phyloP scores from a whole-genome alignment of 345 rosid genomes.

The Bruguiera sexangula region DNA sequence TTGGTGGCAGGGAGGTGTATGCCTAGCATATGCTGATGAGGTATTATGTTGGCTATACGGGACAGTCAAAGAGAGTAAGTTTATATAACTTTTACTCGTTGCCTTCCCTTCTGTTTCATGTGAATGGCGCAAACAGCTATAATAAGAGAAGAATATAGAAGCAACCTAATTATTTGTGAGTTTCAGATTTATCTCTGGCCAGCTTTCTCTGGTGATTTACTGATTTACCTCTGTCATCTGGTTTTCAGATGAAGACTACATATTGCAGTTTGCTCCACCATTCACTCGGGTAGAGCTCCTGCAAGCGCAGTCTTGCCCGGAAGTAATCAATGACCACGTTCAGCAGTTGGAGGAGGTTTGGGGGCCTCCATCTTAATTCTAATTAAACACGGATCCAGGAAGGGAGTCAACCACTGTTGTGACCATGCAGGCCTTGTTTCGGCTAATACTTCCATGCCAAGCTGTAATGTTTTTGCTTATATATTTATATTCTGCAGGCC shows the following conservation, averaged over 20 bases:
- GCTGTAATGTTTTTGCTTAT: no score
- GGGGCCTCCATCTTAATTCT: neutral
- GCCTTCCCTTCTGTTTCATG: neutral
- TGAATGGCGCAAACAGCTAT: neutral
- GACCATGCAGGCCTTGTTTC: no score
- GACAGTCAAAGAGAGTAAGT: slow-evolving; percentile 96
- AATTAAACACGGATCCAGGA: neutral
- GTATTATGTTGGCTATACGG: slow-evolving; percentile 98
- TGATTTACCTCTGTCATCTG: neutral
- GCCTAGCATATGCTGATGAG: slow-evolving; percentile 96
- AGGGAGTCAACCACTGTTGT: no score
- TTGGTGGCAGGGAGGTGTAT: slow-evolving; percentile 77
- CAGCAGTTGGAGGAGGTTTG: slow-evolving; percentile 23
- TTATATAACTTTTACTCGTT: neutral
- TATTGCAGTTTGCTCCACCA: slow-evolving; percentile 72
- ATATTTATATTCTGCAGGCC: neutral
- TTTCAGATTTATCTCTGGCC: neutral
- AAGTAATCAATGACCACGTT: slow-evolving; percentile 68
- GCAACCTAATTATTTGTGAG: neutral
- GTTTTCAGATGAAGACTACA: slow-evolving; percentile 76
- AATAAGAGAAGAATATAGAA: neutral
- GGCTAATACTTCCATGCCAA: no score
- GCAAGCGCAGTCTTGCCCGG: slow-evolving; percentile 87
- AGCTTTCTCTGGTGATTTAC: neutral
- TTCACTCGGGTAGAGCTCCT: slow-evolving; percentile 84